Conservation (phyloP, 179 eudicot genomes). For the Pouteria campechiana region DNA sequence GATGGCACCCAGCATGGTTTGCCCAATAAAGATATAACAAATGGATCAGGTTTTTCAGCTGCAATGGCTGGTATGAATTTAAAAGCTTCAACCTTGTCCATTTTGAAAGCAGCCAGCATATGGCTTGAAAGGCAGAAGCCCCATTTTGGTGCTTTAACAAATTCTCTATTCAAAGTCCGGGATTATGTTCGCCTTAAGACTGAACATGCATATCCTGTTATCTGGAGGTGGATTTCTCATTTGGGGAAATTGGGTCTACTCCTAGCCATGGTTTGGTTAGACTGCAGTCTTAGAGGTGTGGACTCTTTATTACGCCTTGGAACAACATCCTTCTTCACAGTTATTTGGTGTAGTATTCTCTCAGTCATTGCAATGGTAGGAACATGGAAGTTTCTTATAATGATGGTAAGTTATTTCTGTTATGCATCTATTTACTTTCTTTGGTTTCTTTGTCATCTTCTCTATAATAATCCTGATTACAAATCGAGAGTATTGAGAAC, state of each 20-base stretch:
- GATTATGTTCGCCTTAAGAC: conserved; percentile 34
- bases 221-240: conserved; percentile 49
- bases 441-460: background rate
- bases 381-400: conserved; percentile 40
- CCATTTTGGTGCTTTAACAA: conserved; percentile 21
- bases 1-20: conserved; percentile 17
- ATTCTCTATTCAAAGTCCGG: conserved; percentile 17
- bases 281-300: conserved; percentile 71
- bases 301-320: conserved; percentile 88
- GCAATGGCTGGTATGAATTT: conserved; percentile 24
- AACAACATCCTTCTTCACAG: conserved; percentile 62
- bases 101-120: conserved; percentile 31
- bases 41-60: conserved; percentile 16
- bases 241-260: conserved; percentile 52
- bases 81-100: conserved; percentile 25
- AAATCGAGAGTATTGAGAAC: too few species aligned
- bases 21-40: conserved; percentile 13
- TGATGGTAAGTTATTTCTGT: conserved; percentile 54
- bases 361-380: conserved; percentile 74
- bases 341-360: conserved; percentile 65
- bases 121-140: conserved; percentile 62
- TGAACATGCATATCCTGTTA: conserved; percentile 45
- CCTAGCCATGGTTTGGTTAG: conserved; percentile 70
- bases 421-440: background rate
- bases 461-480: background rate